Evolutionary conservation across 306 rosid species (phyloP).

Genomic region (Myrica gale): DNA sequence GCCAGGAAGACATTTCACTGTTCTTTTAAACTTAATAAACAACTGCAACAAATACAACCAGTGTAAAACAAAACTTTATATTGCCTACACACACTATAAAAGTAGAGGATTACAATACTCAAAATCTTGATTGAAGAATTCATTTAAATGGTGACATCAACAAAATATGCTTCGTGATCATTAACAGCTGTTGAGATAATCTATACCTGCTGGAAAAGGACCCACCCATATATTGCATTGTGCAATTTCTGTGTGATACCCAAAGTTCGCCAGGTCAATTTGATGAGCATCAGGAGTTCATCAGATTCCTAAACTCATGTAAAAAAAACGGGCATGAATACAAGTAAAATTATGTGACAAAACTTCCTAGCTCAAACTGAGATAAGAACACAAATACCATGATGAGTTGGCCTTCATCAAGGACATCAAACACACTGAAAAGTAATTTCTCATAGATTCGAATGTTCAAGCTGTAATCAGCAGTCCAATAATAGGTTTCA

Average conservation of each 20-base stretch:
- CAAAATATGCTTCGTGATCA: neutral
- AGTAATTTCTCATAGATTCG: slow-evolving; percentile 54
- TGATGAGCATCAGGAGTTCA: slow-evolving; percentile 36
- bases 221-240: slow-evolving; percentile 46
- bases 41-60: neutral
- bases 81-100: neutral
- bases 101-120: slow-evolving; percentile 2
- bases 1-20: neutral
- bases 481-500: slow-evolving; percentile 48
- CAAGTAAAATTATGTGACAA: slow-evolving; percentile 6
- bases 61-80: neutral
- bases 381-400: slow-evolving; percentile 31
- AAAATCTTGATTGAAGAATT: neutral
- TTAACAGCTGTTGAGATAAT: neutral
- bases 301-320: slow-evolving; percentile 42
- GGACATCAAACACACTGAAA: slow-evolving; percentile 43
- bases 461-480: slow-evolving; percentile 50
- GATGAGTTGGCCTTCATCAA: slow-evolving; percentile 50
- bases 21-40: neutral
- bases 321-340: slow-evolving; percentile 11
- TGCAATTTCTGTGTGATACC: slow-evolving; percentile 54
- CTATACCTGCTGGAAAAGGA: slow-evolving; percentile 58
- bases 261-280: slow-evolving; percentile 50
- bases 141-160: slow-evolving; percentile 4
- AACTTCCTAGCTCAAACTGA: slow-evolving; percentile 9